Conservation (phyloP, 1,139 yeast genomes). For the Candida sojae region DNA sequence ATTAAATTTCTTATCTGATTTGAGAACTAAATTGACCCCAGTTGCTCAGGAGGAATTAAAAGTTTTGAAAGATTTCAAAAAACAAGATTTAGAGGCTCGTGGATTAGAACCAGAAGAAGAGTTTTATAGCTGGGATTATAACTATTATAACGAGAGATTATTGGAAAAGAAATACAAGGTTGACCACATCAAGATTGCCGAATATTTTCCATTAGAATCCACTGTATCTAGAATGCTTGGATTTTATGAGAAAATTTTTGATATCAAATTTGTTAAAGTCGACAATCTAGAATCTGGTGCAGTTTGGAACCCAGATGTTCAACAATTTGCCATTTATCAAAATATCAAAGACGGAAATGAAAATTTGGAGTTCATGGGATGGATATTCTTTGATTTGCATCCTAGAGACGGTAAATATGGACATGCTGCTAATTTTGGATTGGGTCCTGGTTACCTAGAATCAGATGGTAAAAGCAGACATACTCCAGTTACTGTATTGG, state of each 20-base stretch:
- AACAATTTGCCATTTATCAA: constrained; percentile 74
- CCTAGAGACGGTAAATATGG: constrained; percentile 87
- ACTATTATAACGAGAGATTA: constrained; percentile 63
- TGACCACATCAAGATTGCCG: constrained; percentile 69
- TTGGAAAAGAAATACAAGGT: constrained; percentile 70
- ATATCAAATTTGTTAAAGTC: constrained; percentile 62
- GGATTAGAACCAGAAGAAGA: constrained; percentile 41
- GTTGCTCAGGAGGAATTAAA: constrained; percentile 58
- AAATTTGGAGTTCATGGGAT: constrained; percentile 67
- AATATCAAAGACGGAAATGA: constrained; percentile 41
- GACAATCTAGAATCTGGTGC: constrained; percentile 31
- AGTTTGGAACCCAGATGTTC: constrained; percentile 78
- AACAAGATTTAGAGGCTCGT: constrained; percentile 47
- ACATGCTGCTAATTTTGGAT: constrained; percentile 82
- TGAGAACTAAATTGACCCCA: constrained; percentile 57
- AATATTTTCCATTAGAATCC: constrained; percentile 73
- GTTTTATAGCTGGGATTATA: constrained; percentile 74
- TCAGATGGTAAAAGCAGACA: constrained; percentile 51
- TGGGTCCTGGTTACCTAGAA: constrained; percentile 60
- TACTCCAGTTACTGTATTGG: constrained; percentile 74
- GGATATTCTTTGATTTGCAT: constrained; percentile 77
- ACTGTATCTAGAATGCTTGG: constrained; percentile 69
- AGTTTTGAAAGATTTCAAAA: constrained; percentile 52
- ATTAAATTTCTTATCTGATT: constrained; percentile 58
- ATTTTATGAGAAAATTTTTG: constrained; percentile 68